Base-by-base conservation (phyloP, 257 asterid genomes). In the Nicotiana paniculata region DNA sequence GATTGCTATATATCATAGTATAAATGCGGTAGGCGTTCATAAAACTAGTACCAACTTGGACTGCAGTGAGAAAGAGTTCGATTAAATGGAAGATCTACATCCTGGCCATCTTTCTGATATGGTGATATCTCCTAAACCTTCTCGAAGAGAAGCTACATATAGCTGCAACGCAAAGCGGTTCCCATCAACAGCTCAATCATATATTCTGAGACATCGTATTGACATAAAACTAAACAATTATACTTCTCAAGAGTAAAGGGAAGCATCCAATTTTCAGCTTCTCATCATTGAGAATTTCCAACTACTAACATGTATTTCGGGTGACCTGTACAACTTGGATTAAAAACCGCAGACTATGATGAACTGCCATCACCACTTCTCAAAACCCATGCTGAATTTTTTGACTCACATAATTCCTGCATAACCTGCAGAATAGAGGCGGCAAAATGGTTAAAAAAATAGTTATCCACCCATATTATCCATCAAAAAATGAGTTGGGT, bases 341-440 rank as follows among this genome's bases (percentile, higher is more conserved):
- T 3, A 11, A 61, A 11, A 5, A 33, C 54, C 28, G 24, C 61
- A 17, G 18, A 35, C 16, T 83, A 83, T 83, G 80, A 85, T 30
- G 86, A 81, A 85, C 85, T 89, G 76, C 89, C 87, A 86, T 90
- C 98, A 53, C 90, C 91, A 68, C 84, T 85, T 85, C 28, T 90
- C 81, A 93, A 91, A 81, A 89, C 83, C 99, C 99, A 95, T 9
- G 86, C 91, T 28, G 90, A 82, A 77, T 86, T 86, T 84, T 95
- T 89, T 39, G 93, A 83, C 77, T 82, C 80, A 75, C 99, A 93
- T 30, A 95, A 32, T 82, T 93, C 98, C 75, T 66, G 81, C 69
- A 95, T 30, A 61, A 92, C 99, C 99, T 95, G 94, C 86, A 90
- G 26, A 81, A 58, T 21, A 21, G 24, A 21, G 24, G 24, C 24